Evolutionary conservation across 192 early-diverging fungal genomes (phyloP).

Genomic region (Irineochytrium annulatum): DNA sequence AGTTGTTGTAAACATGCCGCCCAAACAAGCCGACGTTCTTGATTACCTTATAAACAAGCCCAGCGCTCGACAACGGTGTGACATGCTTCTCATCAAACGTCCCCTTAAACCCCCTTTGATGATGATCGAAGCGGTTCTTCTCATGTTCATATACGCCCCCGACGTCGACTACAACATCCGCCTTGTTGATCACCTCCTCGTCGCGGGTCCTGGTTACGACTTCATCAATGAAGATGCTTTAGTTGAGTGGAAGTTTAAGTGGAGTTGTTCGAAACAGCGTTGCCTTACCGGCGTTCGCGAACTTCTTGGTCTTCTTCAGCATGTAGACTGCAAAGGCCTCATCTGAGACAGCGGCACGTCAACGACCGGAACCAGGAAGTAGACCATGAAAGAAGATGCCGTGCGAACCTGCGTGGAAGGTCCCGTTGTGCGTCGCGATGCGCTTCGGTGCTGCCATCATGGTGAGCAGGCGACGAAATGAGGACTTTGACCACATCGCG

Average conservation of each 20-base stretch:
- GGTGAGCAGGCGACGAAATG: too few relatives aligned
- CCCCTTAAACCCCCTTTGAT: conserved; percentile 89
- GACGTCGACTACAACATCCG: conserved; percentile 90
- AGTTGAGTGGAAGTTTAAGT: not conserved
- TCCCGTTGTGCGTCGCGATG: conserved; percentile 2
- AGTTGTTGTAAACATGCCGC: not conserved
- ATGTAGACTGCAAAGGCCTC: conserved; percentile 89
- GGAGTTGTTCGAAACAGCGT: conserved; percentile 1
- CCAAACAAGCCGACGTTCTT: conserved; percentile 11
- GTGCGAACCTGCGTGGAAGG: conserved; percentile 4
- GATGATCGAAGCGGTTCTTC: conserved; percentile 78
- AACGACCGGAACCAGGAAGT: too few relatives aligned
- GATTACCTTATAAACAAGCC: conserved; percentile 81
- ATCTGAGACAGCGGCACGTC: too few relatives aligned
- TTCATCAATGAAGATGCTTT: conserved; percentile 4
- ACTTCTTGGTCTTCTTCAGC: conserved; percentile 62
- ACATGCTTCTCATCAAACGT: conserved; percentile 72
- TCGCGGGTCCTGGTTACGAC: conserved; percentile 77
- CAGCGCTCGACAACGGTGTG: conserved; percentile 92
- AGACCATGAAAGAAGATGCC: too few relatives aligned
- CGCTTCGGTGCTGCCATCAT: too few relatives aligned
- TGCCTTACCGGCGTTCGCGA: conserved; percentile 49
- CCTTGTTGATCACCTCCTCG: conserved; percentile 65
- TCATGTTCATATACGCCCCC: conserved; percentile 85
- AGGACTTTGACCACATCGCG: too few relatives aligned